A percentile compares a stretch with the other conserved stretches of the same genome.
phyloP scores from a whole-genome alignment of 805 yeast species.

The Metschnikowia dekortorum region DNA sequence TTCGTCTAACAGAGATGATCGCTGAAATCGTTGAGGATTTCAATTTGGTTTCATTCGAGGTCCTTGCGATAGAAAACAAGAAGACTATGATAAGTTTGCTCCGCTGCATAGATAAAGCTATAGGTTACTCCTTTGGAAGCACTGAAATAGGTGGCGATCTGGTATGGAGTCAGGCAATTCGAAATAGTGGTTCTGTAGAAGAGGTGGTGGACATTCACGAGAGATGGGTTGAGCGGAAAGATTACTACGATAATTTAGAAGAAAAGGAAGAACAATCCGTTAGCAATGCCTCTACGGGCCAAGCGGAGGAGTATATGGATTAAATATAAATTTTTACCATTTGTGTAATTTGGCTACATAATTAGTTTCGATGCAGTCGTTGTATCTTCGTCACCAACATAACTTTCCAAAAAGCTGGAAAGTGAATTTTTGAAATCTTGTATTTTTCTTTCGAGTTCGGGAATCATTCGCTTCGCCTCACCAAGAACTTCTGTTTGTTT shows the following conservation, averaged over 20 bases:
- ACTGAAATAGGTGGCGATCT: slow-evolving; percentile 97
- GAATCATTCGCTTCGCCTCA: slow-evolving; percentile 38
- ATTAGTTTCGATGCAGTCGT: slow-evolving; percentile 23
- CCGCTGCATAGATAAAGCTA: slow-evolving; percentile 79
- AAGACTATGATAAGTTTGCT: slow-evolving; percentile 83
- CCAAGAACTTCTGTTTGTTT: slow-evolving; percentile 35
- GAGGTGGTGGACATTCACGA: slow-evolving; percentile 74
- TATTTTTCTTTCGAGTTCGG: slow-evolving; percentile 18
- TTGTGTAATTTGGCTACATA: not conserved
- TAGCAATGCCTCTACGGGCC: not conserved
- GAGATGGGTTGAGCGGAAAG: slow-evolving; percentile 89
- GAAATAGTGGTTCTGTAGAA: slow-evolving; percentile 63
- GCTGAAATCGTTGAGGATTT: slow-evolving; percentile 85
- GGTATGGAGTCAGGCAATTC: slow-evolving; percentile 93
- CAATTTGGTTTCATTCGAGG: slow-evolving; percentile 83
- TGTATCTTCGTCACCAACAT: slow-evolving; percentile 33
- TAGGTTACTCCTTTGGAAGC: slow-evolving; percentile 89
- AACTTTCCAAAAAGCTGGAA: slow-evolving; percentile 33
- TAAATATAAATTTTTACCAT: not conserved
- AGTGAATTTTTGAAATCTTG: slow-evolving; percentile 34
- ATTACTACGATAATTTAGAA: slow-evolving; percentile 58
- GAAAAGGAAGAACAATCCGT: slow-evolving; percentile 20
- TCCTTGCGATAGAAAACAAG: slow-evolving; percentile 86
- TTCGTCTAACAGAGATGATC: slow-evolving; percentile 67
- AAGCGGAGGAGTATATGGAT: slow-evolving; percentile 14